These are phyloP conservation scores for Botryotinia globosa DNA, from an alignment of 2,329 filamentous ascomycete genomes.

Conservation along the genomic window DNA sequence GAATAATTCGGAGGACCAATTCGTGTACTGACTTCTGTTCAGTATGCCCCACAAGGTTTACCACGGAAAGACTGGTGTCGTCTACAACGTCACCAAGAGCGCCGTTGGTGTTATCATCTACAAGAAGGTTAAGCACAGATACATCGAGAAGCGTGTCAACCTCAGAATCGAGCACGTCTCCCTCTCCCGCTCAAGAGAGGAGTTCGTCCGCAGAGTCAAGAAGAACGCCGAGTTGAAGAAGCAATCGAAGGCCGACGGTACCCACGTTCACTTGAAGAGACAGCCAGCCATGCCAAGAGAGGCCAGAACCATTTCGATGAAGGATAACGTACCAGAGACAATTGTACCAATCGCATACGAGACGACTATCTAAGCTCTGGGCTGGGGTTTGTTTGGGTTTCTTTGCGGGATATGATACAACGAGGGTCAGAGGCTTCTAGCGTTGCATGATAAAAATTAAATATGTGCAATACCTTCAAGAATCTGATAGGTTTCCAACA, in stretches of 20 bases:
- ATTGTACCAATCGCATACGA: conserved; percentile 92
- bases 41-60: conserved; percentile 98
- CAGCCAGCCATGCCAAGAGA: conserved; percentile 77
- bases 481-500: conserved; percentile 29
- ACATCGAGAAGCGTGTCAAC: conserved; percentile 99
- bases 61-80: conserved; percentile 97
- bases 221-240: conserved; percentile 88
- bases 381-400: conserved; percentile 37
- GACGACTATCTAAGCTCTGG: conserved; percentile 78
- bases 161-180: conserved; percentile 96
- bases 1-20: not conserved
- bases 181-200: conserved; percentile 92
- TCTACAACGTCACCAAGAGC: conserved; percentile 99
- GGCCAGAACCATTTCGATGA: conserved; percentile 73
- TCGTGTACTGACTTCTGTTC: conserved; percentile 13
- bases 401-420: conserved; percentile 37
- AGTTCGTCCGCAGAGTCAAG: conserved; percentile 97
- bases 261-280: conserved; percentile 89
- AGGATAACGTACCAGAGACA: conserved; percentile 86
- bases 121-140: conserved; percentile 99
- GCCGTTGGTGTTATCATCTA: conserved; percentile 98
- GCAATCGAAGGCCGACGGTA: conserved; percentile 87
- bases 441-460: conserved; percentile 37
- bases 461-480: conserved; percentile 36
- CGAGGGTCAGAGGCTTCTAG: conserved; percentile 32